Evolutionary conservation across 495 filamentous ascomycete species (phyloP).

Genomic region (Tuber microsphaerosporum): DNA sequence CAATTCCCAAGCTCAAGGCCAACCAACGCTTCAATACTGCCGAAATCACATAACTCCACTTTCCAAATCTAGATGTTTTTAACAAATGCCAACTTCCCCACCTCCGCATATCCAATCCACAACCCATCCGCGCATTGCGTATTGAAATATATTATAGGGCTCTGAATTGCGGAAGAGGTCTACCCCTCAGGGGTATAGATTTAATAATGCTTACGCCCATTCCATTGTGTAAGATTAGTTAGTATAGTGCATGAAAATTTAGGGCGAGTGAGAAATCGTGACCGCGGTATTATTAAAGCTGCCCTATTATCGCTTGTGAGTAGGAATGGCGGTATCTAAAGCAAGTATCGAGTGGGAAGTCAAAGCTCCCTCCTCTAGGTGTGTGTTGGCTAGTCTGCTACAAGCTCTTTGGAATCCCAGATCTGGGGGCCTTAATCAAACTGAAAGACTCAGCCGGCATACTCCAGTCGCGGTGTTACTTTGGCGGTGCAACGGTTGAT

Average conservation of each 20-base stretch:
- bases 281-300: constrained; percentile 60
- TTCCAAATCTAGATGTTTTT: constrained; percentile 74
- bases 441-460: too few relatives aligned
- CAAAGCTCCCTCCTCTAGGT: constrained; percentile 81
- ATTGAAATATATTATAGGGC: constrained; percentile 51
- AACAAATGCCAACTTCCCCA: constrained; percentile 73
- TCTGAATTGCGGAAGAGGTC: constrained; percentile 49
- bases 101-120: constrained; percentile 73
- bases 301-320: constrained; percentile 62
- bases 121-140: constrained; percentile 51
- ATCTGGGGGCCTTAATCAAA: too few relatives aligned
- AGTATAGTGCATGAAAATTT: constrained; percentile 59
- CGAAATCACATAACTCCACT: constrained; percentile 85
- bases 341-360: constrained; percentile 84
- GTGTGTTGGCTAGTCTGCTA: too few relatives aligned
- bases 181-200: constrained; percentile 44
- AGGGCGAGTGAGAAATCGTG: constrained; percentile 64
- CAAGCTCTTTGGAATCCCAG: too few relatives aligned
- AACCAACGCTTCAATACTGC: constrained; percentile 65
- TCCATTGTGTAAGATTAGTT: constrained; percentile 59
- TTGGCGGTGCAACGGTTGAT: too few relatives aligned
- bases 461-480: too few relatives aligned
- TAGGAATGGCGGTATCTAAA: constrained; percentile 61
- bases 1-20: constrained; percentile 64
- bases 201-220: constrained; percentile 47